A percentile compares a stretch with the other conserved stretches of the same genome.
phyloP scores from a whole-genome alignment of 106 monocot species.

The Cymbidium sinense region DNA sequence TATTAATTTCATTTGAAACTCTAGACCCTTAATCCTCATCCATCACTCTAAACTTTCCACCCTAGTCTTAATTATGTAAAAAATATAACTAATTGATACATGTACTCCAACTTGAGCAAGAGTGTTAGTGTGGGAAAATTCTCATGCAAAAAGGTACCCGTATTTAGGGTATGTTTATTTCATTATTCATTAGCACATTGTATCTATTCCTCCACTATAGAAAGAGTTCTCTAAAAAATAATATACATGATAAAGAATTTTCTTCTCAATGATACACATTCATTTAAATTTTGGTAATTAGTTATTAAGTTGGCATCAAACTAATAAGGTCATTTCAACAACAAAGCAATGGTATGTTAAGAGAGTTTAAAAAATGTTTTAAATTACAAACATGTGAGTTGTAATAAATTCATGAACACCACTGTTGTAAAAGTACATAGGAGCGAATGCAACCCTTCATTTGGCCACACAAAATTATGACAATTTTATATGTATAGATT shows the following conservation, averaged over 20 bases:
- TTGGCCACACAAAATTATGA: background rate
- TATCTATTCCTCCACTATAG: background rate
- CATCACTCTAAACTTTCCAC: too few relatives aligned
- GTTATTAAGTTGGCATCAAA: background rate
- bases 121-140: too few relatives aligned
- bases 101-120: too few relatives aligned
- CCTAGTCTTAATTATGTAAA: too few relatives aligned
- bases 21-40: too few relatives aligned
- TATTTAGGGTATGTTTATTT: too few relatives aligned
- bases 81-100: too few relatives aligned
- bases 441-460: conserved; percentile 72
- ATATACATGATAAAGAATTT: background rate
- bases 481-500: background rate
- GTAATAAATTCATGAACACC: conserved; percentile 81
- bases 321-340: background rate
- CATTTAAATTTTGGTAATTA: background rate
- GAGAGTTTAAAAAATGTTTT: background rate
- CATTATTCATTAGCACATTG: too few relatives aligned
- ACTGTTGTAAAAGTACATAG: conserved; percentile 84
- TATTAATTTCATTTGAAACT: too few relatives aligned
- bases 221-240: background rate
- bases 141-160: too few relatives aligned
- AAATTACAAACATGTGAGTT: conserved; percentile 61
- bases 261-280: background rate
- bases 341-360: background rate